Evolutionary conservation across 2,329 filamentous ascomycete species (phyloP).

Genomic region (Laburnicola sp.): DNA sequence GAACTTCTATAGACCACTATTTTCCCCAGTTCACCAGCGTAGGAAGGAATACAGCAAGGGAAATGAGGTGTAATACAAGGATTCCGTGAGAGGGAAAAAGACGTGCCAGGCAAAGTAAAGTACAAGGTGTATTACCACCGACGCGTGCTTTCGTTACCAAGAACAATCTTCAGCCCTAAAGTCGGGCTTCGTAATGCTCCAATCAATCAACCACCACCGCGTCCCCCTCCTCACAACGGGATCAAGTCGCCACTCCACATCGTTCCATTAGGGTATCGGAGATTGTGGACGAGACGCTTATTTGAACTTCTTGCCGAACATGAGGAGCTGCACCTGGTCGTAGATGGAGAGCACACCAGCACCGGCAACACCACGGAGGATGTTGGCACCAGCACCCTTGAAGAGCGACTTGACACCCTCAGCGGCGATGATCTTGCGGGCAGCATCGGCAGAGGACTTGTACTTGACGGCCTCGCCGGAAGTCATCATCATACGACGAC

Average conservation of each 20-base stretch:
- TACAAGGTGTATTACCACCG: slow-evolving; percentile 48
- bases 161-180: slow-evolving; percentile 48
- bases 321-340: slow-evolving; percentile 97
- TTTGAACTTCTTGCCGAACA: slow-evolving; percentile 99
- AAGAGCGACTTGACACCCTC: slow-evolving; percentile 99
- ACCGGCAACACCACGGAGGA: slow-evolving; percentile 99
- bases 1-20: slow-evolving; percentile 45
- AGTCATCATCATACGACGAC: slow-evolving; percentile 99
- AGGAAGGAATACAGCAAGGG: slow-evolving; percentile 40
- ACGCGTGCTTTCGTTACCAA: slow-evolving; percentile 46
- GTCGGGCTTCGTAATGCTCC: slow-evolving; percentile 43
- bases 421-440: slow-evolving; percentile 89
- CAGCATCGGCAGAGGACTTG: slow-evolving; percentile 93
- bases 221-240: slow-evolving; percentile 32
- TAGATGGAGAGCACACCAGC: slow-evolving; percentile 99
- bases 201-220: slow-evolving; percentile 38
- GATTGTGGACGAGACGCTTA: slow-evolving; percentile 42
- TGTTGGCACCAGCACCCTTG: slow-evolving; percentile 99
- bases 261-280: slow-evolving; percentile 43
- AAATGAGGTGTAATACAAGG: slow-evolving; percentile 45
- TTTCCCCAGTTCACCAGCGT: slow-evolving; percentile 43
- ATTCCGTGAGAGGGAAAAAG: slow-evolving; percentile 35
- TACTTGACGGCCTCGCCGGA: slow-evolving; percentile 97
- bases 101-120: slow-evolving; percentile 47
- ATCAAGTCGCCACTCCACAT: slow-evolving; percentile 44